These are phyloP conservation scores for Chrysanthemum seticuspe DNA, from an alignment of 129 eudicot genomes.

Conservation along the genomic window DNA sequence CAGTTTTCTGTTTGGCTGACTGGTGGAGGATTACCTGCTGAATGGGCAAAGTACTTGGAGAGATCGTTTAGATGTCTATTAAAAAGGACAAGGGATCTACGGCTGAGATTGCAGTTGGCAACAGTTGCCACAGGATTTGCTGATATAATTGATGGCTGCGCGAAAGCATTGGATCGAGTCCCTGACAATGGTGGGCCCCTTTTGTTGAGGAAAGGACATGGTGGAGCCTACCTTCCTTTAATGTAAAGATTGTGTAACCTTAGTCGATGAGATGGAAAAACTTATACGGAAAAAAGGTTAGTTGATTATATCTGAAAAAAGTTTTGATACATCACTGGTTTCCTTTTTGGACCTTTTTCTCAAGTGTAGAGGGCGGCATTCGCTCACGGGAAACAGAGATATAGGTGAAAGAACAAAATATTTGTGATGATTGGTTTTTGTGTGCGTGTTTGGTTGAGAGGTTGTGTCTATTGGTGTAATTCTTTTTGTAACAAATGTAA, in stretches of 20 bases:
- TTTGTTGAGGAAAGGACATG: conserved; percentile 95
- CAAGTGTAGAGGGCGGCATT: background rate
- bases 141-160: conserved; percentile 63
- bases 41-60: conserved; percentile 88
- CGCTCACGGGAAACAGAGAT: conserved; percentile 13
- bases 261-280: background rate
- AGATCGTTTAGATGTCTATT: conserved; percentile 91
- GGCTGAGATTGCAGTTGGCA: conserved; percentile 74
- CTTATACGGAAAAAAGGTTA: background rate
- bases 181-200: conserved; percentile 95
- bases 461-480: conserved; percentile 19
- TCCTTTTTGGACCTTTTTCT: conserved; percentile 5
- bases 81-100: conserved; percentile 78
- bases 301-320: conserved; percentile 13
- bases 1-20: conserved; percentile 93
- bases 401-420: conserved; percentile 23
- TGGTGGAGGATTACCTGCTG: conserved; percentile 93
- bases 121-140: conserved; percentile 73
- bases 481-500: conserved; percentile 27
- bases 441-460: conserved; percentile 19
- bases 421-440: conserved; percentile 23
- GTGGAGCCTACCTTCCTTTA: conserved; percentile 95
- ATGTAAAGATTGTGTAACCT: conserved; percentile 42
- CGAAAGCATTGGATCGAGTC: conserved; percentile 74
- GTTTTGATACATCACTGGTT: conserved; percentile 18